Base-by-base conservation (phyloP, 495 filamentous ascomycete genomes). In the Daldinia decipiens region DNA sequence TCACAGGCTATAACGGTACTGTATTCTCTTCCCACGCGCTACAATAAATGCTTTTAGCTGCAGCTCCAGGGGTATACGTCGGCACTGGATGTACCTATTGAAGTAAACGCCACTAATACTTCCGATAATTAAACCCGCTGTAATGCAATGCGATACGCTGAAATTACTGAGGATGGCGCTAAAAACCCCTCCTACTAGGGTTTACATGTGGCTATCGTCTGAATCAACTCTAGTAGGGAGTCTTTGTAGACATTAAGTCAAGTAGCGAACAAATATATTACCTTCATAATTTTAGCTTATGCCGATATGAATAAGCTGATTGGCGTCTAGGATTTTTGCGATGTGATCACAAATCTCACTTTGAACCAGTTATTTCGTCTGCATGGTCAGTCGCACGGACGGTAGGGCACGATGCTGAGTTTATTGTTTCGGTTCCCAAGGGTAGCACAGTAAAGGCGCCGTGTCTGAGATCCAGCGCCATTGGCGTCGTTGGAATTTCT, bases 1-100 rank as follows among this genome's bases (percentile, higher is more conserved):
- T 40, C 31, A 36, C 26, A 61, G 54, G 57, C 56, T 62, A 32
- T 68, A 68, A 43, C 45, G 64, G 51, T 53, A 31, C 51, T 53
- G 51, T 27, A 12, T 29, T 21, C 15, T 39, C 31, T 21, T 64
- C n/a, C 64, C 47, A 67, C 40, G 45, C 59, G 63, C 58, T 72
- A 43, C 54, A 27, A 32, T 26, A 36, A 34, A 32, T 52, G 31
- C 2, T 31, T 27, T 50, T 64, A 63, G 59, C 54, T 66, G 59
- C 64, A 62, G 58, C 53, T 62, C n/a, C 54, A 62, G 54, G 68
- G 58, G 36, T 65, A 36, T 51, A 15, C 57, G 57, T 31, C 43
- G 43, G 43, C 17, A 21, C 43, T 19, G 43, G 19, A 24, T 47
- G 43, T 47, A 47, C 58, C 53, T 50, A 51, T 61, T 32, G 40